Evolutionary conservation across 768 basidiomycete species (phyloP).

Genomic region (Pisolithus marmoratus): DNA sequence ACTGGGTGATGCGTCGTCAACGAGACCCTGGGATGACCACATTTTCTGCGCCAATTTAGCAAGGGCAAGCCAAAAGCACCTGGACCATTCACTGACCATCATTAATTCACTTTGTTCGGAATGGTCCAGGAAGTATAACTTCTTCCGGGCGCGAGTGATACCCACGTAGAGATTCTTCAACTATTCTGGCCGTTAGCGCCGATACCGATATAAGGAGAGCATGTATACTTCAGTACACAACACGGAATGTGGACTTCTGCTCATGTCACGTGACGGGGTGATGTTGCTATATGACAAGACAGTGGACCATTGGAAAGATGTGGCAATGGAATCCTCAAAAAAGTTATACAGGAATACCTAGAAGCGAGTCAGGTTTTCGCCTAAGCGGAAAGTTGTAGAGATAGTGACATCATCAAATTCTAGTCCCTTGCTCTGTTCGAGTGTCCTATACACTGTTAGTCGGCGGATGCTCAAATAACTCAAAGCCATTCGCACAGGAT

Average conservation of each 20-base stretch:
- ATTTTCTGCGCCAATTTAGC: constrained; percentile 36
- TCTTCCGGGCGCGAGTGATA: constrained; percentile 64
- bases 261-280: constrained; percentile 32
- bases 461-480: neutral
- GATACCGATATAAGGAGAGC: neutral
- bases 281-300: constrained; percentile 30
- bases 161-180: constrained; percentile 68
- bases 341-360: constrained; percentile 74
- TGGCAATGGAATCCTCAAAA: constrained; percentile 56
- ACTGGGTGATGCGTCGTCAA: constrained; percentile 44
- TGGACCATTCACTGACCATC: constrained; percentile 33
- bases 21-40: constrained; percentile 42
- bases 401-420: constrained; percentile 18
- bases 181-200: constrained; percentile 26
- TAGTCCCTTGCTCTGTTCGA: constrained; percentile 29
- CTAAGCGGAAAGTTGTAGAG: neutral
- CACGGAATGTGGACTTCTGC: constrained; percentile 46
- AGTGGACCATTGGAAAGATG: constrained; percentile 52
- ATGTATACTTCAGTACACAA: constrained; percentile 52
- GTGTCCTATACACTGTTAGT: constrained; percentile 14
- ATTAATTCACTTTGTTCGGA: constrained; percentile 53
- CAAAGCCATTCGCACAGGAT: constrained; percentile 42
- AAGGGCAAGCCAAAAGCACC: constrained; percentile 21
- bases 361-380: neutral
- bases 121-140: constrained; percentile 63